Percentiles rank a stretch among this genome's conserved stretches.
These are phyloP conservation scores for Fusarium piperis DNA, from an alignment of 2,329 filamentous ascomycete species.

Conservation along the genomic window DNA sequence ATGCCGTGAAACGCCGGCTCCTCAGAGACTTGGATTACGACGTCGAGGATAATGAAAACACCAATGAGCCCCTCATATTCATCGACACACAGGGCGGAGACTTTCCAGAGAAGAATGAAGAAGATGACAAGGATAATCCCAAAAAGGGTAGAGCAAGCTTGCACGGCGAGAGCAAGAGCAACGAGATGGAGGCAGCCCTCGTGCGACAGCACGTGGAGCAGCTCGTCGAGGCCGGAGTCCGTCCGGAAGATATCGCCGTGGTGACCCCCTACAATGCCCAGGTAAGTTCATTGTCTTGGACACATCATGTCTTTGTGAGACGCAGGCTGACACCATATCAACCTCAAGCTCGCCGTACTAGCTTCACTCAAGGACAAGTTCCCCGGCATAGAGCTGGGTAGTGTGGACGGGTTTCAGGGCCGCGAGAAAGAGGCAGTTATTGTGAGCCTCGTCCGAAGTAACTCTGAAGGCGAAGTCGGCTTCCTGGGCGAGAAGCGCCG, in stretches of 20 bases:
- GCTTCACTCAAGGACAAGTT: slow-evolving; percentile 83
- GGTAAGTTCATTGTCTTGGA: slow-evolving; percentile 53
- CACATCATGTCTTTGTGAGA: slow-evolving; percentile 7
- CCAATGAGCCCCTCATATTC: slow-evolving; percentile 86
- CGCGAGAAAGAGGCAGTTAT: slow-evolving; percentile 96
- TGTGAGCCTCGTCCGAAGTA: slow-evolving; percentile 93
- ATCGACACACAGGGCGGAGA: slow-evolving; percentile 97
- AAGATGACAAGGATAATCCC: slow-evolving; percentile 64
- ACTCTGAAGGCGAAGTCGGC: slow-evolving; percentile 85
- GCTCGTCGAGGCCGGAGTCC: slow-evolving; percentile 82
- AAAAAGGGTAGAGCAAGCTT: slow-evolving; percentile 58
- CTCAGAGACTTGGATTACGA: slow-evolving; percentile 82
- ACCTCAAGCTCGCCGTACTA: slow-evolving; percentile 74
- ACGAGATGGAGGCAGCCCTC: slow-evolving; percentile 87
- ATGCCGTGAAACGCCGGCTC: slow-evolving; percentile 77
- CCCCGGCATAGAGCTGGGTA: slow-evolving; percentile 91
- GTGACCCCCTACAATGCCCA: slow-evolving; percentile 98
- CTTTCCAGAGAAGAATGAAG: slow-evolving; percentile 84
- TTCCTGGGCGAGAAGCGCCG: slow-evolving; percentile 92
- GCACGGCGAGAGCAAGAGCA: slow-evolving; percentile 79
- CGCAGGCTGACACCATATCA: slow-evolving; percentile 31
- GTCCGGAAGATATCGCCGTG: slow-evolving; percentile 86
- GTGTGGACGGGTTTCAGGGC: slow-evolving; percentile 96
- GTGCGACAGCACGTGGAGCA: slow-evolving; percentile 80
- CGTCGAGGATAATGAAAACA: slow-evolving; percentile 85